Evolutionary conservation across 306 rosid genomes (phyloP), one percentile per base, ranked within the genome.

Genomic region (Vigna trinervia): DNA sequence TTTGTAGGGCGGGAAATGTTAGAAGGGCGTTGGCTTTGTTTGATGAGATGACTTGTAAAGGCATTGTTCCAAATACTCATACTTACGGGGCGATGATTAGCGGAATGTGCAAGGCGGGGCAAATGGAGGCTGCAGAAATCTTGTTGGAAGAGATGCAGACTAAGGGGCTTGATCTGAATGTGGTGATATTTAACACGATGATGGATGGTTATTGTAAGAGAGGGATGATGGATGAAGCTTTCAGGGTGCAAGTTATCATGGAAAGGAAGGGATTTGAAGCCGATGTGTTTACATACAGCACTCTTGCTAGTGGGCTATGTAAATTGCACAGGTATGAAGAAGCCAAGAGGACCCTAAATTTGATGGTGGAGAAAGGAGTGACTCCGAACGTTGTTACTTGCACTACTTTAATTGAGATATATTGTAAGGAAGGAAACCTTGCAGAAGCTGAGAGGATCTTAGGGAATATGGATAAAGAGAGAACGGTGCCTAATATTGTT

Each of bases 361-460:
- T 84, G 69, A 92, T 92, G 98, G 88, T 23, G 38, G 97, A 90
- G 69, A 84, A 73, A 62, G 96, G 93, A 41, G 88, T 89, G 72
- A 63, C 85, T 70, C 90, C 88, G 2, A 90, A 87, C 62, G 60
- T 75, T 28, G 93, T 92, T 74, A 86, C 84, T 19, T 90, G 81
- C 78, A 86, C 90, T 73, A 86, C 70, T 36, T 82, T 88, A 84
- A 81, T 94, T 70, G 96, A 89, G 82, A 90, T 90, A 77, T 85
- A 81, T 82, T 87, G 98, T 86, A 89, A 94, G 85, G 97, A 94
- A 87, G 94, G 96, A 54, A 82, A 90, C 85, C 74, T 94, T 63
- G 89, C 52, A 26, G 94, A 90, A 79, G 97, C 96, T 23, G 89
- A 80, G 58, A 69, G 86, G 83, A 53, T 87, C 56, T 73, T 92